These are phyloP conservation scores for Aspergillus ustus DNA, from an alignment of 2,329 filamentous ascomycete genomes.

Conservation along the genomic window DNA sequence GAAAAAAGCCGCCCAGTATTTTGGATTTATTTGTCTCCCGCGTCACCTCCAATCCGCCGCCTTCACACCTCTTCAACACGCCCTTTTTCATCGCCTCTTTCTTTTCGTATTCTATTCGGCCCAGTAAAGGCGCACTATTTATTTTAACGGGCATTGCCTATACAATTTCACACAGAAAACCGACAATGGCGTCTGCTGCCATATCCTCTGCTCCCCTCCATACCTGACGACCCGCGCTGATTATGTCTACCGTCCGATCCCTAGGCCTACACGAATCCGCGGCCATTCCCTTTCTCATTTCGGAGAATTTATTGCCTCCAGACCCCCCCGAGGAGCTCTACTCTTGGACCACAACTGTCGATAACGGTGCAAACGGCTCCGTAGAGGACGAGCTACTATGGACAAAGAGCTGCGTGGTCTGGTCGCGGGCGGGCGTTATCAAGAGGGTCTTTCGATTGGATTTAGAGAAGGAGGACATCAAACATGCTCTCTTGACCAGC, in stretches of 20 bases:
- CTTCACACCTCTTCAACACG: slow-evolving; percentile 18
- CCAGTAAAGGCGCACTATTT: neutral
- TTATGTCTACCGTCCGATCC: slow-evolving; percentile 89
- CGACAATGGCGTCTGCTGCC: slow-evolving; percentile 36
- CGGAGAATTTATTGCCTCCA: slow-evolving; percentile 74
- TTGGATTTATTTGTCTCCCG: slow-evolving; percentile 33
- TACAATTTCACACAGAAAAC: slow-evolving; percentile 8
- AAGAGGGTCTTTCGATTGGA: slow-evolving; percentile 86
- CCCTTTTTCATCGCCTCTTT: neutral
- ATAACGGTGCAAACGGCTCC: slow-evolving; percentile 47
- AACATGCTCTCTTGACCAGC: slow-evolving; percentile 82
- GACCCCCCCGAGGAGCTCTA: slow-evolving; percentile 70
- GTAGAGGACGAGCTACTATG: slow-evolving; percentile 80
- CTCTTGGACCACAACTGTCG: slow-evolving; percentile 70
- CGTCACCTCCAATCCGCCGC: slow-evolving; percentile 28
- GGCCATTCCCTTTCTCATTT: slow-evolving; percentile 79
- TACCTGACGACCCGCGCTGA: slow-evolving; percentile 31
- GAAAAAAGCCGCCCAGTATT: slow-evolving; percentile 32
- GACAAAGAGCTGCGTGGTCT: slow-evolving; percentile 77
- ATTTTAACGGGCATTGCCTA: neutral
- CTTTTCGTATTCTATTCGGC: neutral
- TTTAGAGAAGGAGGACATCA: slow-evolving; percentile 81
- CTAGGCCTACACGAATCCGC: slow-evolving; percentile 89
- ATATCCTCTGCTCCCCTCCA: slow-evolving; percentile 25
- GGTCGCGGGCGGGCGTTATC: slow-evolving; percentile 84